These are phyloP conservation scores for Fraxinus floribunda DNA, from an alignment of 305 asterid species.

Conservation along the genomic window DNA sequence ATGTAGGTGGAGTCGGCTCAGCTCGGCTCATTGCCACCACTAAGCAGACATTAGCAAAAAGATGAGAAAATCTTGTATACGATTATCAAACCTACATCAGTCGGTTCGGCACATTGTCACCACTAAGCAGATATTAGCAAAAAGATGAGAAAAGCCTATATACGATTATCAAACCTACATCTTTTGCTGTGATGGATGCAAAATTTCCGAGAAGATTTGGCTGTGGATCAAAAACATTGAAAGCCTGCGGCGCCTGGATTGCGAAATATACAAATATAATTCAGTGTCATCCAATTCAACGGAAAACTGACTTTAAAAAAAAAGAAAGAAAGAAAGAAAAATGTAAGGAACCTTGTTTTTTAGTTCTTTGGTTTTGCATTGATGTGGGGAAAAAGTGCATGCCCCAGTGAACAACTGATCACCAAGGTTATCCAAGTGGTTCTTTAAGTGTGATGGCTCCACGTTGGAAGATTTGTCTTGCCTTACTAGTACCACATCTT, in stretches of 20 bases:
- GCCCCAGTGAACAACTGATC: slow-evolving; percentile 76
- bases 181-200: slow-evolving; percentile 58
- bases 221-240: slow-evolving; percentile 70
- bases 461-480: slow-evolving; percentile 66
- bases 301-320: neutral
- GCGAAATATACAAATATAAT: neutral
- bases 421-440: slow-evolving; percentile 73
- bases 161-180: slow-evolving; percentile 52
- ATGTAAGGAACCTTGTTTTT: slow-evolving; percentile 44
- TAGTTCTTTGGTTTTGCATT: slow-evolving; percentile 41
- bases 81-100: too few relatives aligned
- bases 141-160: neutral
- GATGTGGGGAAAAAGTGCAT: slow-evolving; percentile 63
- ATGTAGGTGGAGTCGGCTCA: too few relatives aligned
- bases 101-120: too few relatives aligned
- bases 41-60: too few relatives aligned
- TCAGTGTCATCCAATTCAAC: neutral
- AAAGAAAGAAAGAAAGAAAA: neutral
- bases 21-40: too few relatives aligned
- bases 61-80: too few relatives aligned
- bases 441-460: slow-evolving; percentile 70
- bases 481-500: slow-evolving; percentile 72
- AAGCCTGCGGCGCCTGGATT: slow-evolving; percentile 62
- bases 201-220: slow-evolving; percentile 43
- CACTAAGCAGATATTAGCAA: neutral